A percentile compares a stretch with the other conserved stretches of the same genome.
phyloP scores from a whole-genome alignment of 768 basidiomycete genomes.

The Phaffia australis region DNA sequence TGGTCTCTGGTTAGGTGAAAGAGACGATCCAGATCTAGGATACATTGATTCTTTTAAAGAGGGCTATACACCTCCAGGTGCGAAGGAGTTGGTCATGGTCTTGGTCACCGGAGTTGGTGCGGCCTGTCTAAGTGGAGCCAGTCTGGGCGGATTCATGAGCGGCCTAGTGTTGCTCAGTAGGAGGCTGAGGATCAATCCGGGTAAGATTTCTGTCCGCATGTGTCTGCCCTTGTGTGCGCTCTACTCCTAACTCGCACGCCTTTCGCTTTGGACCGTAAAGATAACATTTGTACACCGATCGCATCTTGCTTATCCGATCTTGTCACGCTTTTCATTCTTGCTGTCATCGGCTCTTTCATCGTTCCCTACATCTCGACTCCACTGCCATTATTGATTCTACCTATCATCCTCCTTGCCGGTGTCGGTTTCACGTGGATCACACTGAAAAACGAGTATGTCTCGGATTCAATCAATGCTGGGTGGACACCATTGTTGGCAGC shows the following conservation, averaged over 20 bases:
- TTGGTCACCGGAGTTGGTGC: slow-evolving; percentile 56
- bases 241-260: neutral
- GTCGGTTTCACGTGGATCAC: slow-evolving; percentile 49
- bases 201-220: slow-evolving; percentile 40
- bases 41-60: slow-evolving; percentile 28
- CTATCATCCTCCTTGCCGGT: slow-evolving; percentile 43
- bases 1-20: slow-evolving; percentile 10
- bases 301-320: slow-evolving; percentile 89
- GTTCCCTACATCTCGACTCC: slow-evolving; percentile 27
- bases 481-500: slow-evolving; percentile 73
- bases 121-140: slow-evolving; percentile 52
- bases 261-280: slow-evolving; percentile 40
- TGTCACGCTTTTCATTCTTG: slow-evolving; percentile 73
- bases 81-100: slow-evolving; percentile 40
- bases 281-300: slow-evolving; percentile 90
- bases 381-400: slow-evolving; percentile 3
- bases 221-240: neutral
- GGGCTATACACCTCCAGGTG: slow-evolving; percentile 39
- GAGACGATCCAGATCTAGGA: slow-evolving; percentile 21
- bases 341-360: slow-evolving; percentile 38
- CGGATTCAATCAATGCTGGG: slow-evolving; percentile 64
- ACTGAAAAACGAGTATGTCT: slow-evolving; percentile 56
- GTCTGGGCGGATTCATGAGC: slow-evolving; percentile 91
- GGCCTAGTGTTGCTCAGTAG: slow-evolving; percentile 66
- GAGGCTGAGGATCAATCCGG: slow-evolving; percentile 68